phyloP scores from a whole-genome alignment of 441 rosid species.

The Aleurites moluccanus region DNA sequence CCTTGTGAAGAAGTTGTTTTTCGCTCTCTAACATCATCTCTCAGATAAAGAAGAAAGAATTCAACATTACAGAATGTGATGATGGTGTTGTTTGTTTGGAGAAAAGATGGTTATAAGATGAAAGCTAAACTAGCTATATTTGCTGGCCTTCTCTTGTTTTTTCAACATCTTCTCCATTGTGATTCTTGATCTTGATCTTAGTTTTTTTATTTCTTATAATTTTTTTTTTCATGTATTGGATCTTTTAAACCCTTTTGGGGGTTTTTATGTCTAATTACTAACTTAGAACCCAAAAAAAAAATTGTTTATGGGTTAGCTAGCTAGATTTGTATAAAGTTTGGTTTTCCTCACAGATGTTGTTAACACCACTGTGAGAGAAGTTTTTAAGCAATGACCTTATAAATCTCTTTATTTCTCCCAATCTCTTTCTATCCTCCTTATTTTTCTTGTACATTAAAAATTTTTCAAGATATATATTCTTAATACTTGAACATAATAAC shows the following conservation, averaged over 20 bases:
- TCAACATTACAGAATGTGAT: background rate
- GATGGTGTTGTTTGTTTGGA: constrained; percentile 23
- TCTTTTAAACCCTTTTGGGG: constrained; percentile 29
- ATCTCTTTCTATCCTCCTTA: background rate
- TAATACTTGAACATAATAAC: too few species aligned
- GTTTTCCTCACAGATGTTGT: constrained; percentile 59
- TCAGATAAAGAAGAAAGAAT: constrained; percentile 37
- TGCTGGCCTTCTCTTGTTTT: constrained; percentile 40
- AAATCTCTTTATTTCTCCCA: constrained; percentile 1
- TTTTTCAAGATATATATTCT: too few species aligned
- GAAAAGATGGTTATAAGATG: constrained; percentile 48
- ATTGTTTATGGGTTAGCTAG: constrained; percentile 31
- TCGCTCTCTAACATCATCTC: constrained; percentile 75
- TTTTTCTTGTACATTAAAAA: too few species aligned
- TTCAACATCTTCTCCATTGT: constrained; percentile 40
- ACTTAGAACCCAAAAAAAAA: constrained; percentile 34
- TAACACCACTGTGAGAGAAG: constrained; percentile 51
- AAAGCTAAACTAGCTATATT: constrained; percentile 25
- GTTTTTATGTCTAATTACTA: constrained; percentile 36
- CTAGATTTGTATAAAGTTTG: constrained; percentile 38
- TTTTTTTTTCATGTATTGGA: constrained; percentile 10
- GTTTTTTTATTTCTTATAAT: background rate
- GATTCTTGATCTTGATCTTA: constrained; percentile 25
- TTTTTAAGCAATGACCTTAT: constrained; percentile 27
- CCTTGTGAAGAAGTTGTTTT: constrained; percentile 97